Evolutionary conservation across 2,329 filamentous ascomycete species (phyloP).

Genomic region (Sporothrix brasiliensis): DNA sequence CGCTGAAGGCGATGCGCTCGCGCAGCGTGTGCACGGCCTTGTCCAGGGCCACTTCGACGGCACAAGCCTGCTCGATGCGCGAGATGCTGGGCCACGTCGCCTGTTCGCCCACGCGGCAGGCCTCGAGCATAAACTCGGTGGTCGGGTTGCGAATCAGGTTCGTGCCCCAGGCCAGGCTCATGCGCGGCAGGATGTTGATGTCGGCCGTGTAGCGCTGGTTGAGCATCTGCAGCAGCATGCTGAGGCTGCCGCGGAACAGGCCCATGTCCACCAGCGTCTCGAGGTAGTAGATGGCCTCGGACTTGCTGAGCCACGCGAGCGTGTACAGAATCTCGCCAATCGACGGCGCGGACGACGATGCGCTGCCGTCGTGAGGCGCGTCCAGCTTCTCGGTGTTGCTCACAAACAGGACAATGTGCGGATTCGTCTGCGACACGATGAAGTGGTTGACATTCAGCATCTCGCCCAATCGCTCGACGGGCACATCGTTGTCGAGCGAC

Average conservation of each 20-base stretch:
- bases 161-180: slow-evolving; percentile 47
- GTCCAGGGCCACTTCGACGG: slow-evolving; percentile 84
- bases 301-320: slow-evolving; percentile 72
- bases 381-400: slow-evolving; percentile 65
- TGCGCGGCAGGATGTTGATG: slow-evolving; percentile 70
- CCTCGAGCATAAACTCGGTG: slow-evolving; percentile 79
- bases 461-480: slow-evolving; percentile 84
- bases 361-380: background rate
- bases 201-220: slow-evolving; percentile 92
- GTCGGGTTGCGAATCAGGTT: slow-evolving; percentile 82
- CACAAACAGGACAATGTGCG: slow-evolving; percentile 87
- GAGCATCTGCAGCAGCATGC: slow-evolving; percentile 77
- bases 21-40: slow-evolving; percentile 70
- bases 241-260: slow-evolving; percentile 75
- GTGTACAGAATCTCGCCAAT: slow-evolving; percentile 60
- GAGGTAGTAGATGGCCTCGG: slow-evolving; percentile 78
- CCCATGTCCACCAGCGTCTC: slow-evolving; percentile 80
- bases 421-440: slow-evolving; percentile 95
- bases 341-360: background rate
- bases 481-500: slow-evolving; percentile 90
- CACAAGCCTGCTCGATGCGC: slow-evolving; percentile 81
- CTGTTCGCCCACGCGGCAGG: slow-evolving; percentile 75
- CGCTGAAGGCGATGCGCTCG: slow-evolving; percentile 69
- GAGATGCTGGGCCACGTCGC: slow-evolving; percentile 92
- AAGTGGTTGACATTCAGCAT: slow-evolving; percentile 99